A percentile compares a stretch with the other conserved stretches of the same genome.
Evolutionary conservation across 2,329 filamentous ascomycete genomes (phyloP).

Genomic region (Anthostomella pinea): DNA sequence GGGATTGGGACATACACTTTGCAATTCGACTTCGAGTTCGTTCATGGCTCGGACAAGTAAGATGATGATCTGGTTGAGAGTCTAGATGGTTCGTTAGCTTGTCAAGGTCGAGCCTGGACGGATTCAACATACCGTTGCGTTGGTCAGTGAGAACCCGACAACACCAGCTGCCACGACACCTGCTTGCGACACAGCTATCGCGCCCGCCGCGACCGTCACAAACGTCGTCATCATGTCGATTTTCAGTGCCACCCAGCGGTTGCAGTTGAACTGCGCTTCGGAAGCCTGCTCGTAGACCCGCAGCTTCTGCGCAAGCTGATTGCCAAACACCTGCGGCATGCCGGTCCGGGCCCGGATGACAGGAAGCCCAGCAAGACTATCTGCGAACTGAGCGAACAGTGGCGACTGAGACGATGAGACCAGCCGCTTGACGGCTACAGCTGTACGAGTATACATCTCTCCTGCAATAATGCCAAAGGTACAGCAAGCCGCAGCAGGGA

Average conservation of each 20-base stretch:
- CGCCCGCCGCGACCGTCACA: slow-evolving; percentile 49
- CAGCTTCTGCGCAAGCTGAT: slow-evolving; percentile 49
- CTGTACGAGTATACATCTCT: slow-evolving; percentile 45
- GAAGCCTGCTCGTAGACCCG: slow-evolving; percentile 44
- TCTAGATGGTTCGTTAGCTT: slow-evolving; percentile 20
- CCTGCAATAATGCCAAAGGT: slow-evolving; percentile 37
- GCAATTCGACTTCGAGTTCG: slow-evolving; percentile 55
- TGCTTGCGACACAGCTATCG: slow-evolving; percentile 49
- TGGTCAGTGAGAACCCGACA: slow-evolving; percentile 55
- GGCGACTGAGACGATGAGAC: slow-evolving; percentile 45
- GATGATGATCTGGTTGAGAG: slow-evolving; percentile 50
- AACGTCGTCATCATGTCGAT: slow-evolving; percentile 53
- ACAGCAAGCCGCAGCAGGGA: slow-evolving; percentile 39
- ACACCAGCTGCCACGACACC: slow-evolving; percentile 48
- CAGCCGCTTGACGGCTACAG: slow-evolving; percentile 41
- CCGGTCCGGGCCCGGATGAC: slow-evolving; percentile 50
- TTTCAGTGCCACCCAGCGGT: slow-evolving; percentile 56
- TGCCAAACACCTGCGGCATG: slow-evolving; percentile 46
- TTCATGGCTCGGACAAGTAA: slow-evolving; percentile 52
- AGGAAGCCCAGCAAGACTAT: slow-evolving; percentile 48
- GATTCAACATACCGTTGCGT: slow-evolving; percentile 42
- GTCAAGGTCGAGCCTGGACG: not conserved
- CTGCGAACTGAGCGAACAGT: slow-evolving; percentile 55
- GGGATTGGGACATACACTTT: slow-evolving; percentile 43
- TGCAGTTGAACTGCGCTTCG: slow-evolving; percentile 53